These are phyloP conservation scores for Comarum palustre DNA, from an alignment of 306 rosid species.

Conservation along the genomic window DNA sequence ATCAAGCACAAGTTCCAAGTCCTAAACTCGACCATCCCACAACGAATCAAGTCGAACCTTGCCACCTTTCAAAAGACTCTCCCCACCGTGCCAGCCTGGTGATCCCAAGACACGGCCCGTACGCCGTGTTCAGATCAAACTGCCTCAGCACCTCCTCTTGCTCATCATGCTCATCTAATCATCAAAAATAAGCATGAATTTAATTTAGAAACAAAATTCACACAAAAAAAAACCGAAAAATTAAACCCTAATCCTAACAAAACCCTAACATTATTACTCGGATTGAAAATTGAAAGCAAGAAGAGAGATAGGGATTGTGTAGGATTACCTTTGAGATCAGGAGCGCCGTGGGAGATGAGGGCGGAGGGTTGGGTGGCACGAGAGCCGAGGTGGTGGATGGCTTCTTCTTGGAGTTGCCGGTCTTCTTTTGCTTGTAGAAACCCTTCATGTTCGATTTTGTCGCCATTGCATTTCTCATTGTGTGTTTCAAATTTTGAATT, in stretches of 20 bases:
- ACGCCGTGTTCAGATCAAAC: constrained; percentile 76
- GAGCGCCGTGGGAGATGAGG: constrained; percentile 34
- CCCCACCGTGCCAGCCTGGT: constrained; percentile 67
- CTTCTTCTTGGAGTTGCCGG: constrained; percentile 9
- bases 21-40: constrained; percentile 61
- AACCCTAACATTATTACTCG: neutral
- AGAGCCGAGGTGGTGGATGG: constrained; percentile 32
- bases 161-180: constrained; percentile 51
- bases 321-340: constrained; percentile 38
- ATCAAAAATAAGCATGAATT: too few relatives aligned
- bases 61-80: constrained; percentile 37
- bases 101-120: constrained; percentile 82
- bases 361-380: constrained; percentile 34
- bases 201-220: too few relatives aligned
- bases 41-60: constrained; percentile 39
- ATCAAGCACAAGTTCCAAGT: neutral
- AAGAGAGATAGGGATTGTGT: too few relatives aligned
- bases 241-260: neutral
- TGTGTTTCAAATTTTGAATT: constrained; percentile 31
- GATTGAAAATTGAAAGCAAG: neutral
- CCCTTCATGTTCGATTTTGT: constrained; percentile 44
- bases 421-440: constrained; percentile 59
- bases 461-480: constrained; percentile 22
- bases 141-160: constrained; percentile 56
- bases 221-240: too few relatives aligned